Evolutionary conservation across 2,329 filamentous ascomycete genomes (phyloP), one percentile per base, ranked within the genome.

Genomic region (Plenodomus biglobosus): DNA sequence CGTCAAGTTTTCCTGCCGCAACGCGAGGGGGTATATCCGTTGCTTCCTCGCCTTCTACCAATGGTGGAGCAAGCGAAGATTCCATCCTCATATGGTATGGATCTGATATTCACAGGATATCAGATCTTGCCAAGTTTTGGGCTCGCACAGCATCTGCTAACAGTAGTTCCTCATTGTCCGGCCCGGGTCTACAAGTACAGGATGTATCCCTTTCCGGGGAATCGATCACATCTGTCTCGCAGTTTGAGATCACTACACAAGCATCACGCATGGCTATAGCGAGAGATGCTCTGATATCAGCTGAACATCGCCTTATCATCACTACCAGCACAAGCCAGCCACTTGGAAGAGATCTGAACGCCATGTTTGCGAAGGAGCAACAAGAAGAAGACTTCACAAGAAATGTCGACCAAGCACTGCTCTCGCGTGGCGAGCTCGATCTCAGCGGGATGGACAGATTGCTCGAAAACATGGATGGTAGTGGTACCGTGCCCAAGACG

Each of bases 81-180:
- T 75, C 75, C 8, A 65, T 76, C 30, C 55, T 78, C 32, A 66
- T 79, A 16, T 78, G 75, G 74, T 78, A 76, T 50, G 73, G 72
- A 48, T 58, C 62, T 34, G 72, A 76, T 22, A 56, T 76, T 19
- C 76, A 75, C 60, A 68, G 70, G 24, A 76, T 79, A 38, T 59
- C 76, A 7, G 76, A 75, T 49, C 62, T 79, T 2, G 65, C 65
- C 50, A 68, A 73, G 42, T 77, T 75, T 62, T 77, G 75, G 73
- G 58, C 73, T 40, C 75, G 76, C 34, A 73, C 68, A 41, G 68
- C 62, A 6, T 59, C 64, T 30, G 65, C 64, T 13, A 64, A 59
- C 38, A 62, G 61, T 17, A 70, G 69, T 6, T 57, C 48, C 36
- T 75, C 73, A 8, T 62, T 76, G 2, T 68, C 74, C 41, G 67